phyloP scores from a whole-genome alignment of 768 basidiomycete genomes.

The Gloeopeniophorella convolvens region DNA sequence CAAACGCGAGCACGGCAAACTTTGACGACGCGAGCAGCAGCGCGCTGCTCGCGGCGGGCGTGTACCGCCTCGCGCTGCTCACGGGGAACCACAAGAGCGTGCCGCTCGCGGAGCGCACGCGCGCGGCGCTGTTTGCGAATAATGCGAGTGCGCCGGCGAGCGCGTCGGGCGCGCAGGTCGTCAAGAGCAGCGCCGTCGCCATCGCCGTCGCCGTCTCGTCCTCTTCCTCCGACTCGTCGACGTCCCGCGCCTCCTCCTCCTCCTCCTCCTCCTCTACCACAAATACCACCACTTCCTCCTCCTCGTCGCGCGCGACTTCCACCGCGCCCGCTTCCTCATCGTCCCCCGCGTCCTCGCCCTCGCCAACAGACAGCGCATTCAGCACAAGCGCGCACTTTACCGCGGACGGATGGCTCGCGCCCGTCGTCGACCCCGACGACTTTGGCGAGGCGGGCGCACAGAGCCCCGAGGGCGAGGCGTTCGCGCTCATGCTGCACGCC shows the following conservation, averaged over 20 bases:
- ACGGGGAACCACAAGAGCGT: conserved; percentile 43
- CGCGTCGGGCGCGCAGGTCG: conserved; percentile 8
- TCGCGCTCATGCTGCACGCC: conserved; percentile 67
- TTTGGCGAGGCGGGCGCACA: conserved; percentile 40
- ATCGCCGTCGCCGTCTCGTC: conserved; percentile 18
- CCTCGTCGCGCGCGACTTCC: background rate
- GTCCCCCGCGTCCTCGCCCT: background rate
- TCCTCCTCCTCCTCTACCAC: conserved; percentile 1
- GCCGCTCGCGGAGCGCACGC: conserved; percentile 49
- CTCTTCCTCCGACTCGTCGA: background rate
- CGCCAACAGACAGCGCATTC: background rate
- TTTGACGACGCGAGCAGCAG: conserved; percentile 74
- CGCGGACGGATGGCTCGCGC: conserved; percentile 57
- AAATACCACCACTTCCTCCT: background rate
- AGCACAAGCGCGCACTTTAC: conserved; percentile 41
- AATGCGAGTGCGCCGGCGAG: background rate
- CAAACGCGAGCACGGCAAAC: conserved; percentile 33
- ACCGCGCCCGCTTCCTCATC: background rate
- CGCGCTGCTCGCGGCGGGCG: conserved; percentile 67
- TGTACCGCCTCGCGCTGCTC: conserved; percentile 64
- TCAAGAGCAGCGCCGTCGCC: conserved; percentile 5
- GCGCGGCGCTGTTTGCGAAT: conserved; percentile 34
- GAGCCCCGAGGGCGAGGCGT: conserved; percentile 76
- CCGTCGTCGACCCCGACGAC: conserved; percentile 68
- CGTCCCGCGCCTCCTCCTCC: background rate